A percentile compares a stretch with the other conserved stretches of the same genome.
Evolutionary conservation across 805 yeast genomes (phyloP).

Genomic region (Lipomyces yamanashiensis): DNA sequence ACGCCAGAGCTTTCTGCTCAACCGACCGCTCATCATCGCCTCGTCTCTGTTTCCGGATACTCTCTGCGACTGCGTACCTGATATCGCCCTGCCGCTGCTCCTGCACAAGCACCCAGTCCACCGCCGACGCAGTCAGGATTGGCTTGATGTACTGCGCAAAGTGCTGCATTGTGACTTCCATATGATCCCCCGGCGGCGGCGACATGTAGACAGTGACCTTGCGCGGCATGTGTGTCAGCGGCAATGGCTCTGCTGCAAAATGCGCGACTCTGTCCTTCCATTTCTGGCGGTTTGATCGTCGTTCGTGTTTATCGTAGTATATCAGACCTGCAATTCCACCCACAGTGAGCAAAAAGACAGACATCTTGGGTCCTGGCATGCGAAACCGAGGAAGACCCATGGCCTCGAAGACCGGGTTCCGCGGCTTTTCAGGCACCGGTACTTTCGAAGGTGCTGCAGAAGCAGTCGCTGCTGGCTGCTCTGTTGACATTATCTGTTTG

Average conservation of each 20-base stretch:
- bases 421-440: constrained; percentile 5
- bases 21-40: constrained; percentile 44
- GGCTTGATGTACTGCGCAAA: constrained; percentile 87
- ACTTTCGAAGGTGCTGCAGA: not conserved
- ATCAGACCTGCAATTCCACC: constrained; percentile 73
- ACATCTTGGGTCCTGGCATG: constrained; percentile 92
- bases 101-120: constrained; percentile 77
- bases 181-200: constrained; percentile 94
- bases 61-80: constrained; percentile 78
- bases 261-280: constrained; percentile 67
- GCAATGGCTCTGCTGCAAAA: constrained; percentile 55
- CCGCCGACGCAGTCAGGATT: constrained; percentile 76
- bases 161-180: constrained; percentile 71
- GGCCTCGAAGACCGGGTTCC: constrained; percentile 75
- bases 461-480: not conserved
- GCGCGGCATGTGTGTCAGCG: constrained; percentile 58
- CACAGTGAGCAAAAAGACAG: constrained; percentile 78
- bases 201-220: constrained; percentile 82
- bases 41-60: constrained; percentile 71
- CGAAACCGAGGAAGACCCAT: constrained; percentile 81
- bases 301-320: constrained; percentile 77
- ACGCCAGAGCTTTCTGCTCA: constrained; percentile 35
- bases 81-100: constrained; percentile 90
- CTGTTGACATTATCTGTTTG: no score
- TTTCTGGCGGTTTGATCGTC: constrained; percentile 62